Base-by-base conservation (phyloP, 1,284 basidiomycete genomes). In the Erythrobasidium hasegawianum region DNA sequence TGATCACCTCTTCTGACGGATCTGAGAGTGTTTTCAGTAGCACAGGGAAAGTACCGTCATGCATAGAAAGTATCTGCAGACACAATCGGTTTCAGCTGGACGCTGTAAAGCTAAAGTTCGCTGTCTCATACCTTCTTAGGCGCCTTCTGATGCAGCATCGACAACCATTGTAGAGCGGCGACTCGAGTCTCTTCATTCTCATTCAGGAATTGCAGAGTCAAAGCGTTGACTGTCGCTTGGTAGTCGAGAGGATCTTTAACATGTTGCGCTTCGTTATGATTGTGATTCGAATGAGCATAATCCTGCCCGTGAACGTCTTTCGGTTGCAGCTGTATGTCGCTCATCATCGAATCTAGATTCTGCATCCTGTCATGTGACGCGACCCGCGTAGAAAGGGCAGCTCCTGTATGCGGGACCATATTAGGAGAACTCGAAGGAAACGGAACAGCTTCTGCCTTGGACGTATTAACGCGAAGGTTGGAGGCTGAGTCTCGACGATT, bases 111-210 rank as follows among this genome's bases (percentile, higher is more conserved):
- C 33, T 55, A 38, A 8, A 1, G 2, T 26, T 7, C 29, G 20
- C 9, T 14, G 33, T 14, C 24, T 26, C 1, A 67, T 69, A 87
- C 90, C 84, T 95, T 96, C 78, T 87, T 89, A 0, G 96, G 96
- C 18, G 91, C 90, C 76, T 97, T 97, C 75, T 93, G 88, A 78
- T 99, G 96, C 59, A 99, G 80, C 96, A 99, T 99, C 57, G 97
- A 86, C 33, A 99, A 81, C 96, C 96, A 99, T 79, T 96, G 93
- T 71, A 99, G 80, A 2, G 95, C 93, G 24, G 92, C 90, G 5
- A 98, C 90, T 47, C 95, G 82, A 0, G 96, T 97, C 76, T 97
- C 92, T 74, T 96, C 95, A 75, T 92, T 91, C 77, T 97, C 93
- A 77, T 91, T 94, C 76, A 97, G 77, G 75, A 99, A 93, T 74